These are phyloP conservation scores for Hypholoma fasciculare DNA, from an alignment of 768 basidiomycete species.

Conservation along the genomic window DNA sequence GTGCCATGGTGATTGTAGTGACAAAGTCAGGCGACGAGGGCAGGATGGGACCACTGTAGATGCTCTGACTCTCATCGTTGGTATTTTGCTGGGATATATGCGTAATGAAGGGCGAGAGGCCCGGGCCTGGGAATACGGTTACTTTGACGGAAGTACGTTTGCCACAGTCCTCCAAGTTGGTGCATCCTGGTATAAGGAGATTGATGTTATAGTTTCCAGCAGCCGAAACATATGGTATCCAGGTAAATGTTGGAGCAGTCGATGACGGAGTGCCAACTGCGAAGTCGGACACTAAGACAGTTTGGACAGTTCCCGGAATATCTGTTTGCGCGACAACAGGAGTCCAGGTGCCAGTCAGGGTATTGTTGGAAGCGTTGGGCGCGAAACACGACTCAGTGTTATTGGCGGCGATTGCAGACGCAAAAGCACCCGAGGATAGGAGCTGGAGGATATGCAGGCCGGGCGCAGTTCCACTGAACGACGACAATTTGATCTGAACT, in stretches of 20 bases:
- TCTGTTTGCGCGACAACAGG: conserved; percentile 61
- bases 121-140: conserved; percentile 77
- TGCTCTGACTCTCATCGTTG: conserved; percentile 53
- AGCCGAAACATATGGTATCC: conserved; percentile 91
- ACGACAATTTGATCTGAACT: conserved; percentile 78
- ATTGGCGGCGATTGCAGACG: conserved; percentile 61
- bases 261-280: conserved; percentile 60
- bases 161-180: conserved; percentile 74
- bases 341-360: conserved; percentile 71
- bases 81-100: conserved; percentile 72
- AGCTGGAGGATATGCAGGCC: conserved; percentile 92
- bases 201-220: conserved; percentile 85
- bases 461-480: conserved; percentile 71
- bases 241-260: conserved; percentile 79
- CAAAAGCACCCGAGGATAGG: conserved; percentile 89
- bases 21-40: conserved; percentile 72
- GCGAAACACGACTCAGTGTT: conserved; percentile 78
- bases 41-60: conserved; percentile 87
- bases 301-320: conserved; percentile 80
- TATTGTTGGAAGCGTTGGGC: conserved; percentile 68
- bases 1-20: conserved; percentile 71
- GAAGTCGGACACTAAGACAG: conserved; percentile 69
- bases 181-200: conserved; percentile 86
- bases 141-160: conserved; percentile 81
- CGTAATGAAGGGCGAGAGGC: conserved; percentile 63